Evolutionary conservation across 305 asterid genomes (phyloP).

Genomic region (Solanum hybrid): DNA sequence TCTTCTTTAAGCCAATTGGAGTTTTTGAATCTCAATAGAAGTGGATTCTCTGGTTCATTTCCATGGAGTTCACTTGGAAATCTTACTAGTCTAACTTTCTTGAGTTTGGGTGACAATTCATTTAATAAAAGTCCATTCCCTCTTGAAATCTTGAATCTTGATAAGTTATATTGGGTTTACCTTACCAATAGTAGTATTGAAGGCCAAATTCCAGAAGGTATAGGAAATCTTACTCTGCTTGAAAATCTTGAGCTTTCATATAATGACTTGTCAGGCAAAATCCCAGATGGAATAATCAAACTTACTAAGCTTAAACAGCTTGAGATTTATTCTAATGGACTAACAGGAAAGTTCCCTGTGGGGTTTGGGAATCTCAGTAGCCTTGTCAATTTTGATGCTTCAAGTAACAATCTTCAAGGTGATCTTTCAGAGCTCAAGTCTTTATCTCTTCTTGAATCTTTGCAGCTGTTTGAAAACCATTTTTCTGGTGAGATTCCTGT

Average conservation of each 20-base stretch:
- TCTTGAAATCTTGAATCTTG: slow-evolving; percentile 21
- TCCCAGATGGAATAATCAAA: slow-evolving; percentile 31
- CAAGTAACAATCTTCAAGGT: slow-evolving; percentile 24
- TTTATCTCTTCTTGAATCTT: slow-evolving; percentile 13
- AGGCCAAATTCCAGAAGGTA: slow-evolving; percentile 33
- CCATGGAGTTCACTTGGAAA: slow-evolving; percentile 34
- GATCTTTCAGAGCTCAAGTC: slow-evolving; percentile 31
- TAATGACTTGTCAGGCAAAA: slow-evolving; percentile 21
- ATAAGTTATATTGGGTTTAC: slow-evolving; percentile 31
- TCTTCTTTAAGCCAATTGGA: slow-evolving; percentile 19
- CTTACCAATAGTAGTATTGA: slow-evolving; percentile 27
- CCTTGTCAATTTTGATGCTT: slow-evolving; percentile 22
- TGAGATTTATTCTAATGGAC: slow-evolving; percentile 25
- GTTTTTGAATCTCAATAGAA: slow-evolving; percentile 20
- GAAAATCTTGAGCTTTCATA: slow-evolving; percentile 30
- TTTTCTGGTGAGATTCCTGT: slow-evolving; percentile 26
- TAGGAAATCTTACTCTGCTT: slow-evolving; percentile 32
- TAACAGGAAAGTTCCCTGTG: slow-evolving; percentile 20
- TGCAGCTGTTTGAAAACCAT: slow-evolving; percentile 32
- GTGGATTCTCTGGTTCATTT: slow-evolving; percentile 28
- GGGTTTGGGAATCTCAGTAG: slow-evolving; percentile 25
- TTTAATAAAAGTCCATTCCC: slow-evolving; percentile 30
- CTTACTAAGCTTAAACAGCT: slow-evolving; percentile 26
- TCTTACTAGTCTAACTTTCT: slow-evolving; percentile 20
- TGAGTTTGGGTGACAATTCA: slow-evolving; percentile 32